Evolutionary conservation across 2,329 filamentous ascomycete species (phyloP).

Genomic region (Chaetomiaceae sp.): DNA sequence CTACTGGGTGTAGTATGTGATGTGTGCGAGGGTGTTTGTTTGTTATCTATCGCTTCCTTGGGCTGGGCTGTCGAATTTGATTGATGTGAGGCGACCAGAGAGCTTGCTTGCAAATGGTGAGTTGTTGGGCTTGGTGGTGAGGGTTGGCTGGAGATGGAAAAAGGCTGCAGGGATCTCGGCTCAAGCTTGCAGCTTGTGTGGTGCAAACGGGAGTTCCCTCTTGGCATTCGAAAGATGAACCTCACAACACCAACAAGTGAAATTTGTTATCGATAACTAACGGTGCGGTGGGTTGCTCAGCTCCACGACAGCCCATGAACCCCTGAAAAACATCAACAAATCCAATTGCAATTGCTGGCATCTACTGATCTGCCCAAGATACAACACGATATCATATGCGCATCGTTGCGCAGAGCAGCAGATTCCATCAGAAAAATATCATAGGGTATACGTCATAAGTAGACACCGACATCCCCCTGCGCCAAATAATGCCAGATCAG

Average conservation of each 20-base stretch:
- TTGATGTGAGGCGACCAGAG: not conserved
- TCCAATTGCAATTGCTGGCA: not conserved
- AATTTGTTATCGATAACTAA: not conserved
- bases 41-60: too few relatives aligned
- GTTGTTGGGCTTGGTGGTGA: not conserved
- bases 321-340: not conserved
- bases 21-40: too few relatives aligned
- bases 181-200: too few relatives aligned
- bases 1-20: too few relatives aligned
- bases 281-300: too few relatives aligned
- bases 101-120: not conserved
- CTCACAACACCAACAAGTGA: too few relatives aligned
- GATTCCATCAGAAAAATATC: not conserved
- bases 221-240: too few relatives aligned
- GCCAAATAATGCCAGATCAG: constrained; percentile 1
- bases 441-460: constrained; percentile 3
- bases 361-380: not conserved
- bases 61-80: not conserved
- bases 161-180: constrained; percentile 2
- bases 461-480: constrained; percentile 4
- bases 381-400: too few relatives aligned
- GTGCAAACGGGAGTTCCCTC: too few relatives aligned
- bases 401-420: too few relatives aligned
- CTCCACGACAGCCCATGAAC: not conserved
- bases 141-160: not conserved